Conservation (phyloP, 257 asterid species). For the Marsdenia floribunda region DNA sequence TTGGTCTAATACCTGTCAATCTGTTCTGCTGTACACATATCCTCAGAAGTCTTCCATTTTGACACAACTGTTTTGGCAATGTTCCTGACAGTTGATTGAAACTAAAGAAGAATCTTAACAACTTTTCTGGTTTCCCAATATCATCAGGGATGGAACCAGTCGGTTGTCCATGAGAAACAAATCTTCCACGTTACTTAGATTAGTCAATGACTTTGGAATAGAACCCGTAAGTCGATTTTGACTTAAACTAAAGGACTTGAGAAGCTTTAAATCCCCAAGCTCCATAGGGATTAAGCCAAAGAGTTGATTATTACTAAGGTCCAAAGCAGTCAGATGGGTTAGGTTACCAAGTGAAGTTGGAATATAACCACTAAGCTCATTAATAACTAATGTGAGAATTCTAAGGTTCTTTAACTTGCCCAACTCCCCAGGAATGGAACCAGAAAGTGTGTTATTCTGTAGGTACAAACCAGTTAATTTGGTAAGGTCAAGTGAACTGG, state of each 20-base stretch:
- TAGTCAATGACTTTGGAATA: too few species aligned
- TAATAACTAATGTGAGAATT: not conserved
- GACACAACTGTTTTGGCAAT: conserved; percentile 29
- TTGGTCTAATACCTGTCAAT: conserved; percentile 23
- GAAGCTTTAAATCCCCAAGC: too few species aligned
- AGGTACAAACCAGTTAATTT: not conserved
- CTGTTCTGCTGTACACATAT: conserved; percentile 18
- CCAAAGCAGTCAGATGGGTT: not conserved
- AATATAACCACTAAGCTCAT: conserved; percentile 11
- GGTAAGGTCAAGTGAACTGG: not conserved
- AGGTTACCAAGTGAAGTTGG: conserved; percentile 11
- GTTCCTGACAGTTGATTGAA: conserved; percentile 21
- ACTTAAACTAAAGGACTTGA: too few species aligned
- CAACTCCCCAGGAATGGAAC: conserved; percentile 16
- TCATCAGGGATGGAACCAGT: conserved; percentile 7
- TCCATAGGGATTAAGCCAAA: conserved; percentile 13
- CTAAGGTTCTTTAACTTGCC: conserved; percentile 16
- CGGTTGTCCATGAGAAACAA: too few species aligned
- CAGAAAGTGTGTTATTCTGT: conserved; percentile 3
- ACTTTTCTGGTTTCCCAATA: conserved; percentile 4
- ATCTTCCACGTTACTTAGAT: too few species aligned
- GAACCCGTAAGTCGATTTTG: too few species aligned
- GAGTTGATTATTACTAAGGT: conserved; percentile 7
- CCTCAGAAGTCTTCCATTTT: conserved; percentile 13
- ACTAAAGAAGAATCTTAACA: not conserved